phyloP scores from a whole-genome alignment of 306 rosid species.

The Prunus padus region DNA sequence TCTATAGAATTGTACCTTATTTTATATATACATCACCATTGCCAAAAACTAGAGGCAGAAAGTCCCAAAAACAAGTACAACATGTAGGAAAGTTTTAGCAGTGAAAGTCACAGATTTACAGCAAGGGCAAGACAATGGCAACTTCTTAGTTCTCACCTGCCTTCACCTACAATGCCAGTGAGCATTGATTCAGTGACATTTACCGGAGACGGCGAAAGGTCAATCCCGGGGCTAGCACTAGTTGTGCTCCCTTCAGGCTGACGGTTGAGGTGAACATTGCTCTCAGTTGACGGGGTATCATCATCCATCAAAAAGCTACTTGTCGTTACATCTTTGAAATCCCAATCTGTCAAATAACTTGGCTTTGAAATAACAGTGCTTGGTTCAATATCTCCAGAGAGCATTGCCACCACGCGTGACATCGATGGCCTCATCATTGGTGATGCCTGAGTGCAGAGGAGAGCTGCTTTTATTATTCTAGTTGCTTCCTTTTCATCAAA shows the following conservation, averaged over 20 bases:
- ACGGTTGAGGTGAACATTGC: not conserved
- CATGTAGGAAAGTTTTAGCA: not conserved
- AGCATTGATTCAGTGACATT: not conserved
- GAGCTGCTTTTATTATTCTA: conserved; percentile 19
- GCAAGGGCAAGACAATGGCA: not conserved
- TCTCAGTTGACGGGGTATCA: not conserved
- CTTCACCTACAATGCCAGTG: conserved; percentile 13
- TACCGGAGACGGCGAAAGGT: conserved; percentile 11
- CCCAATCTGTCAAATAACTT: conserved; percentile 29
- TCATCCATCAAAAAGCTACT: conserved; percentile 7
- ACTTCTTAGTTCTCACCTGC: conserved; percentile 15
- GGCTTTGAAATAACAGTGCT: conserved; percentile 21
- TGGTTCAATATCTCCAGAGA: conserved; percentile 18
- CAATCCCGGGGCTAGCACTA: not conserved
- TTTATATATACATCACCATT: not conserved
- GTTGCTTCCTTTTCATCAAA: conserved; percentile 16
- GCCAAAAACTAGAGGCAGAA: not conserved
- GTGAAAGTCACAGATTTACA: not conserved
- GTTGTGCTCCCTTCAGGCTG: not conserved
- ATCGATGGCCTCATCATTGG: conserved; percentile 23
- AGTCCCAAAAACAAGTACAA: not conserved
- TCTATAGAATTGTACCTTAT: not conserved
- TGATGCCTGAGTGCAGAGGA: conserved; percentile 31
- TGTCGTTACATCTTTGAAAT: conserved; percentile 20
- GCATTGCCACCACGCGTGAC: conserved; percentile 37